Base-by-base conservation (phyloP, 306 rosid species). In the Argentina anserina region DNA sequence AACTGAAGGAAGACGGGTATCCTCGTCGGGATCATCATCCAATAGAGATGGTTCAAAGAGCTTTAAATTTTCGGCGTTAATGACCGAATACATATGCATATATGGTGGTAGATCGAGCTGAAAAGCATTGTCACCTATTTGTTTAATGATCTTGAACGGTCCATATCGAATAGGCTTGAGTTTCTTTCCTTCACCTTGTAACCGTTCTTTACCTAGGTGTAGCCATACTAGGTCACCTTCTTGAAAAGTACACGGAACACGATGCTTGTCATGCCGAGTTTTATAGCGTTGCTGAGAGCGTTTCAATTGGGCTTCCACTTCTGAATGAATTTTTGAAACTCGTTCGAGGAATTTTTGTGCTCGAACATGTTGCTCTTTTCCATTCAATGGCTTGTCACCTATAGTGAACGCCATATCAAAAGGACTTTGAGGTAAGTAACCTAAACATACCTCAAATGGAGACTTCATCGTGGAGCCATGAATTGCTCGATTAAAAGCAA, bases 201-300 rank as follows among this genome's bases (percentile, higher is more conserved):
- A 15, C 40, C 0, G 4, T 0, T 31, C 31, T 1, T 53, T 53
- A 7, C 60, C 26, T 7, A 42, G 39, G 39, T 42, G 21, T 45
- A 45, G 28, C 60, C 73, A 69, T 28, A 69, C 73, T 6, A 31
- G 5, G 41, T 70, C 46, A n/a, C 39, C 39, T 36, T 52, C 75
- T 33, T n/a, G 6, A 26, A 70, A 70, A 36, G 3, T 70, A 10
- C 75, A 50, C 6, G 47, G 49, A 2, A 21, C 47, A 20, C 21
- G n/a, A 52, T 70, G 53, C 10, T 21, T 50, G n/a, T 70, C 75
- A 53, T 70, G 18, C 3, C 13, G 5, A 10, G 18, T 23, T 53
- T 53, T 53, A 2, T 70, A 70, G 21, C 23, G 0, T 3, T 53
- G 23, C 6, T 70, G 65, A 3, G 47, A 50, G 0, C 39, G 5